These are phyloP conservation scores for Phyllosticta citrichinensis DNA, from an alignment of 2,329 filamentous ascomycete species.

Conservation along the genomic window DNA sequence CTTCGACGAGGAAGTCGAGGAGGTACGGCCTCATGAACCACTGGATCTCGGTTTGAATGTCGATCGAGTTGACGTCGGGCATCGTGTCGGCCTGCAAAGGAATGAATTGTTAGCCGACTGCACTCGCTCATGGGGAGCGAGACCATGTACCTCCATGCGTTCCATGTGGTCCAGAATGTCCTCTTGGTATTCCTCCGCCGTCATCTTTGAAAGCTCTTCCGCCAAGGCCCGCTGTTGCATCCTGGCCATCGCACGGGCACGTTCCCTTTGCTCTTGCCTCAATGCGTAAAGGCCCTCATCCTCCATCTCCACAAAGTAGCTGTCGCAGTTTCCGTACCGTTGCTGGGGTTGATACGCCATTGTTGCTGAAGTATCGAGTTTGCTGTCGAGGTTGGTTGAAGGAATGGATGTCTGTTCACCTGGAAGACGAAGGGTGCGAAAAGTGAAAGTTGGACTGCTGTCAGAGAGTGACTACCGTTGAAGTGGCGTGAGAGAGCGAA, in stretches of 20 bases:
- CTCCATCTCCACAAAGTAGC: slow-evolving; percentile 56
- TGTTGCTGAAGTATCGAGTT: slow-evolving; percentile 19
- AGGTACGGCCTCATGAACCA: slow-evolving; percentile 99
- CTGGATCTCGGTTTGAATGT: slow-evolving; percentile 98
- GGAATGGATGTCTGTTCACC: slow-evolving; percentile 39
- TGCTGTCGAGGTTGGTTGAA: slow-evolving; percentile 25
- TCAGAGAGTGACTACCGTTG: slow-evolving; percentile 43
- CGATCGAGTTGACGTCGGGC: slow-evolving; percentile 92
- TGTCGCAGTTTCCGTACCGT: slow-evolving; percentile 55
- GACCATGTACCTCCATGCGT: slow-evolving; percentile 68
- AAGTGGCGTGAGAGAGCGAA: slow-evolving; percentile 43
- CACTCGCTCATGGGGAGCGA: slow-evolving; percentile 6
- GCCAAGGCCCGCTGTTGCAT: slow-evolving; percentile 81
- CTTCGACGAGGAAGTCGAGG: slow-evolving; percentile 90
- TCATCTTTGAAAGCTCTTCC: slow-evolving; percentile 75
- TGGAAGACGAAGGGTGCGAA: slow-evolving; percentile 16
- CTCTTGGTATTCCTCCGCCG: slow-evolving; percentile 84
- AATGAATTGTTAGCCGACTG: slow-evolving; percentile 18
- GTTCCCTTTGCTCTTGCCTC: slow-evolving; percentile 61
- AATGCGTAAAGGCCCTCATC: slow-evolving; percentile 43
- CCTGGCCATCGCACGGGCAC: slow-evolving; percentile 66
- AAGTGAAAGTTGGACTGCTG: slow-evolving; percentile 21
- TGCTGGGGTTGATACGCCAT: slow-evolving; percentile 47
- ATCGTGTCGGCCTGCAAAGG: slow-evolving; percentile 62
- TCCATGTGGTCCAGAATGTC: slow-evolving; percentile 92